Evolutionary conservation across 768 basidiomycete species (phyloP), one percentile per base, ranked within the genome.

Genomic region (Pholiota conissans): DNA sequence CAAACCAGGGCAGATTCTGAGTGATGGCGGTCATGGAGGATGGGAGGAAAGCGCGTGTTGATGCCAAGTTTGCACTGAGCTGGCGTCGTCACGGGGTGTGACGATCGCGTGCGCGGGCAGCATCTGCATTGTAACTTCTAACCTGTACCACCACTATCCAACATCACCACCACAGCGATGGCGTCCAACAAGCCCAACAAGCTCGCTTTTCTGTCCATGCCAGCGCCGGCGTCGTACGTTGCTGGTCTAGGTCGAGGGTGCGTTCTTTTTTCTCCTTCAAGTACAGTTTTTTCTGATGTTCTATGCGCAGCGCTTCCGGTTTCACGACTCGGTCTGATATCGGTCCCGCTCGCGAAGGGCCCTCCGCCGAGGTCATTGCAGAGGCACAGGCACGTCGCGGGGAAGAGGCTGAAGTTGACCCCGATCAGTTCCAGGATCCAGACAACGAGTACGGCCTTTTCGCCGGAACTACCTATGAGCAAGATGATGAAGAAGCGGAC

Each of bases 241-340:
- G 97, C 96, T 63, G 97, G 97, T 89, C 88, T 98, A 29, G 95
- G 96, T 74, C 86, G 95, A 79, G 96, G 95, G 90, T 95, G 64
- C 58, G 89, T 76, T 52, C 46, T 14, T 7, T 32, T 40, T 24
- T 0, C 11, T 34, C 26, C 55, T 18, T 24, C n/a, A 32, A 13
- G 6, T 18, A 16, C 27, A 11, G 7, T 45, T 4, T 20, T 14
- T n/a, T n/a, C n/a, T 49, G 32, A 26, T 40, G 8, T 45, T 52
- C 35, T 6, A 56, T 54, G 67, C 57, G 22, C 61, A 95, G 93
- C 75, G 95, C 95, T 49, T 96, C 95, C 46, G 95, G 95, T 57
- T 98, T 98, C 75, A 98, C 96, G 0, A 98, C 96, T 5, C 90
- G 95, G 48, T 96, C 94, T 39, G 97, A 98, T 86, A 98, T 99